phyloP scores from a whole-genome alignment of 1,139 yeast species.

The Diutina catenulata region DNA sequence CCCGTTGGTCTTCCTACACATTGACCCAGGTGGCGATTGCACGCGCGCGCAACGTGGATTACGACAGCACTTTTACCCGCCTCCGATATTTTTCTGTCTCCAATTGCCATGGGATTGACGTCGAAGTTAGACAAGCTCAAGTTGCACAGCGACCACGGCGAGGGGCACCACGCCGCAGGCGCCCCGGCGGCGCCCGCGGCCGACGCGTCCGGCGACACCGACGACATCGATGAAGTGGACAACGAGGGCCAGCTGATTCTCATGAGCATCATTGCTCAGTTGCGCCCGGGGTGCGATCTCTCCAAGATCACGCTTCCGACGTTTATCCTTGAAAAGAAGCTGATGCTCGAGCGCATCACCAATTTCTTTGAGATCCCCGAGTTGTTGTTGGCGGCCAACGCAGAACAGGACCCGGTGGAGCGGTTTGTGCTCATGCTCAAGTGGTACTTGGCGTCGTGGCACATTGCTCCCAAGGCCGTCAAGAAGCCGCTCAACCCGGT shows the following conservation, averaged over 20 bases:
- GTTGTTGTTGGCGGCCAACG: conserved; percentile 58
- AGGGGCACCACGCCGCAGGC: not conserved
- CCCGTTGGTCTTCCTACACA: too few species aligned
- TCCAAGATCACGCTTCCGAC: conserved; percentile 90
- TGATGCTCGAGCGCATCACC: conserved; percentile 92
- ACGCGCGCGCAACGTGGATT: too few species aligned
- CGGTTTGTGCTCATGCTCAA: conserved; percentile 65
- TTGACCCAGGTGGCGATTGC: too few species aligned
- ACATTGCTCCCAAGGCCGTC: conserved; percentile 95
- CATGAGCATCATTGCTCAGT: conserved; percentile 77
- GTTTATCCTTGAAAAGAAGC: conserved; percentile 84
- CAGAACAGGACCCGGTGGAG: conserved; percentile 41
- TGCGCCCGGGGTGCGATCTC: conserved; percentile 87
- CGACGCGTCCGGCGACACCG: conserved; percentile 30
- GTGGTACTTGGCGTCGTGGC: conserved; percentile 96
- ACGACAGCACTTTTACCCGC: too few species aligned
- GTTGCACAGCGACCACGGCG: conserved; percentile 9
- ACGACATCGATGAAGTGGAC: conserved; percentile 74
- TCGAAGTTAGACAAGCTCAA: conserved; percentile 24
- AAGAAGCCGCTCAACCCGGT: conserved; percentile 95
- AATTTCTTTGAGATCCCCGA: conserved; percentile 81
- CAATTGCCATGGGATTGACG: conserved; percentile 28
- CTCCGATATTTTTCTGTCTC: too few species aligned
- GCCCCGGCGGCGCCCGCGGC: not conserved
- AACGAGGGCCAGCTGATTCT: conserved; percentile 80